A percentile compares a stretch with the other conserved stretches of the same genome.
phyloP scores from a whole-genome alignment of 1,284 basidiomycete species.

The Apiotrichum akiyoshidainum region DNA sequence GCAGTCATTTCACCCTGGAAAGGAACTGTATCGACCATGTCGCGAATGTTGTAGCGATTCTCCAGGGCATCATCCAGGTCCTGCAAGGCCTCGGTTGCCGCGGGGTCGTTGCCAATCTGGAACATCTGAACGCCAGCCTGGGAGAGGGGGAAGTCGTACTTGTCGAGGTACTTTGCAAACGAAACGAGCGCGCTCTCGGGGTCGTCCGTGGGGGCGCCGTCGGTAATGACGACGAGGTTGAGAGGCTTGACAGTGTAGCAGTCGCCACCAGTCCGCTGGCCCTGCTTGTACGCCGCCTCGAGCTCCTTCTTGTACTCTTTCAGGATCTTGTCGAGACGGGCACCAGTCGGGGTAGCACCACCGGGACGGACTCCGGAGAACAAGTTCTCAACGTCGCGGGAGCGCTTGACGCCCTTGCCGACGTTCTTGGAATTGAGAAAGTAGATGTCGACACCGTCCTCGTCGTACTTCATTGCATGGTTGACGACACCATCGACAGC shows the following conservation, averaged over 20 bases:
- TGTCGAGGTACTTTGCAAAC: conserved; percentile 41
- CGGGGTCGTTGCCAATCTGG: conserved; percentile 43
- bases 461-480: conserved; percentile 39
- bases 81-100: conserved; percentile 34
- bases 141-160: conserved; percentile 41
- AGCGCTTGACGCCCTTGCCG: conserved; percentile 29
- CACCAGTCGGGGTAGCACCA: conserved; percentile 43
- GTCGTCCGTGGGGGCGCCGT: conserved; percentile 40
- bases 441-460: conserved; percentile 45
- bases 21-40: conserved; percentile 47
- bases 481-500: conserved; percentile 43
- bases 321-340: conserved; percentile 37
- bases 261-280: conserved; percentile 6
- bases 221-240: conserved; percentile 43
- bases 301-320: conserved; percentile 39
- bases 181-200: conserved; percentile 33
- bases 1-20: conserved; percentile 33
- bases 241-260: conserved; percentile 33
- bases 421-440: conserved; percentile 43
- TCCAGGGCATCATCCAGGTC: conserved; percentile 44
- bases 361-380: conserved; percentile 40
- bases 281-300: conserved; percentile 20
- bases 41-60: conserved; percentile 32
- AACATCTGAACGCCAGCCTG: conserved; percentile 52
- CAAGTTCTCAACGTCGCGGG: conserved; percentile 40